Base-by-base conservation (phyloP, 2,329 filamentous ascomycete species). In the Aspergillus tamarii region DNA sequence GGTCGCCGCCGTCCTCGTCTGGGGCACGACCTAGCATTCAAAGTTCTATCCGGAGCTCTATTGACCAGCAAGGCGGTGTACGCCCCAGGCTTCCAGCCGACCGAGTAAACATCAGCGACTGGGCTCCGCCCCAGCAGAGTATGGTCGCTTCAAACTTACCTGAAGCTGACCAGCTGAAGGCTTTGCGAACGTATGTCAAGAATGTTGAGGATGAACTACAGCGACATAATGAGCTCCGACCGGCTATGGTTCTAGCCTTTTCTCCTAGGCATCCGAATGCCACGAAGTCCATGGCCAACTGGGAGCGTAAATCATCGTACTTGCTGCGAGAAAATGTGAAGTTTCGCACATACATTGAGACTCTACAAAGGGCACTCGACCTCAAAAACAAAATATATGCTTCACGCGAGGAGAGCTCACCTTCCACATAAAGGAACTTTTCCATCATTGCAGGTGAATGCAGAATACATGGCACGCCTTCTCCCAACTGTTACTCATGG, bases 231-330 rank as follows among this genome's bases (percentile, higher is more conserved):
- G 91, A 94, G 75, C 84, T 98, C 68, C 89, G 95, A 69, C 88
- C 88, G 62, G 89, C 93, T 2, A 95, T 98, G 90, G 85, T 94
- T 61, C 85, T 97, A 60, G 93, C 95, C 10, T 98, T 96, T 76
- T 93, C 92, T 16, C 91, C 93, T 3, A 88, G 93, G 34, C 91
- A 94, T 65, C 85, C 88, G 43, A 98, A 98, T 73, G 87, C 89
- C 19, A 83, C 83, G 66, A 94, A 91, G 78, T 93, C 94, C 19
- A 94, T 98, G 91, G 85, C 89, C 23, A 99, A 99, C 78, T 99
- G 95, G 94, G 94, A 99, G 82, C 89, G 91, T 74, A 98, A 98
- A 82, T 96, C 92, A 61, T 90, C 92, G 34, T 97, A 98, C 75
- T 82, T 99, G 46, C 84, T 98, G 14, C 85, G 92, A 41, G 95